These are phyloP conservation scores for Paspalum vaginatum DNA, from an alignment of 176 grass and related monocot genomes.

Conservation along the genomic window DNA sequence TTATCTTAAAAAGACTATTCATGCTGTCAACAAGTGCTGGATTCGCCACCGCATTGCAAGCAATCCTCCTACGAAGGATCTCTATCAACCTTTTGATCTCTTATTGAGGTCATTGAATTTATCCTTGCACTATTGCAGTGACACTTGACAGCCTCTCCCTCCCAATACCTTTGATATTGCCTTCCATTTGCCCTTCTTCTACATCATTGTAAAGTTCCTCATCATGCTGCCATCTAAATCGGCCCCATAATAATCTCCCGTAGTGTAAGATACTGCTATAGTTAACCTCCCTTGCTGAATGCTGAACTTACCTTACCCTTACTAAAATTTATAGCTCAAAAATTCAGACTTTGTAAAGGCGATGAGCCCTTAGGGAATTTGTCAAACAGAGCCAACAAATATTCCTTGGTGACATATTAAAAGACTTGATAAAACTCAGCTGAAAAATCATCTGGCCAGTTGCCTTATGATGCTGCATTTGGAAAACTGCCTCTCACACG, in stretches of 20 bases:
- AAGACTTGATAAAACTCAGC: too few relatives aligned
- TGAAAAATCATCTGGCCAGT: too few relatives aligned
- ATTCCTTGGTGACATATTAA: too few relatives aligned
- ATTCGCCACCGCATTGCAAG: conserved; percentile 82
- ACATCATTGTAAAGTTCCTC: conserved; percentile 65
- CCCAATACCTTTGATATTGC: conserved; percentile 86
- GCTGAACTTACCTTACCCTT: too few relatives aligned
- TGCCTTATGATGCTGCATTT: too few relatives aligned
- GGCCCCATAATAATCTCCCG: conserved; percentile 62
- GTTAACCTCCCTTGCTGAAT: too few relatives aligned
- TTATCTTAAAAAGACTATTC: conserved; percentile 77
- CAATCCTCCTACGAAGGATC: conserved; percentile 80
- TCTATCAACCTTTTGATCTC: conserved; percentile 91
- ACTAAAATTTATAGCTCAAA: too few relatives aligned
- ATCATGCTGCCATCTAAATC: conserved; percentile 56
- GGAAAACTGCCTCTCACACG: too few relatives aligned
- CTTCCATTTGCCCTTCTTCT: conserved; percentile 99
- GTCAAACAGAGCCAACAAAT: too few relatives aligned
- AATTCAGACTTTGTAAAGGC: too few relatives aligned
- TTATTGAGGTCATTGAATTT: conserved; percentile 99
- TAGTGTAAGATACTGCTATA: conserved; percentile 81
- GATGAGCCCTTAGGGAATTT: too few relatives aligned
- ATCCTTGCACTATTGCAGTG: conserved; percentile 93
- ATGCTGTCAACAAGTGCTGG: conserved; percentile 72
- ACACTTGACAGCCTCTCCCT: conserved; percentile 77